Conservation (phyloP, 208 protist genomes). For the Crithidia thermophila region DNA sequence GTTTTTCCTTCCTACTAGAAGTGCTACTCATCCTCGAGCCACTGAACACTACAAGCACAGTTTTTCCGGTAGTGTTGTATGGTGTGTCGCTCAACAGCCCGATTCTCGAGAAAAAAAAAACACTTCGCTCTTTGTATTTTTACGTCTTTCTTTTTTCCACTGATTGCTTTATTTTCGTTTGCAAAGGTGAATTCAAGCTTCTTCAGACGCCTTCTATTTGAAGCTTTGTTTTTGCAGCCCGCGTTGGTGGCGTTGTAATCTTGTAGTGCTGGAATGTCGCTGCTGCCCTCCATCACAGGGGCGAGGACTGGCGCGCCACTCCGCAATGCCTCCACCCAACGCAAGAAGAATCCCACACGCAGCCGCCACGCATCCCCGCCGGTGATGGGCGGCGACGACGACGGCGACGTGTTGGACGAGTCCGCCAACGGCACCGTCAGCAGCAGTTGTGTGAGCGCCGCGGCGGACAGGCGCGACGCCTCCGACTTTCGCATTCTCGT, state of each 20-base stretch:
- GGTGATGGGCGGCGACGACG: neutral
- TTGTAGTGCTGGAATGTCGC: neutral
- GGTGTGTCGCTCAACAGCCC: no score
- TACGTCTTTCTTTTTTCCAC: no score
- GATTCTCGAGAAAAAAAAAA: no score
- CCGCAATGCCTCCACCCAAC: neutral
- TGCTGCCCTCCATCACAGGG: neutral
- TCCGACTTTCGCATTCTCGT: slow-evolving; percentile 59
- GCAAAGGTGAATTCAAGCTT: no score
- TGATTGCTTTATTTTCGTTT: no score
- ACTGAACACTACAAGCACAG: no score
- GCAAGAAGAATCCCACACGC: neutral
- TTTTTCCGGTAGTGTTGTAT: no score
- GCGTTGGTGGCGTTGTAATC: no score
- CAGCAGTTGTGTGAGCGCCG: neutral
- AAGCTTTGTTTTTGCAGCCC: no score
- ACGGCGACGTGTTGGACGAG: neutral
- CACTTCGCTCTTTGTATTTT: no score
- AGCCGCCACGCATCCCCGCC: neutral
- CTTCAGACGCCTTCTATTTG: no score
- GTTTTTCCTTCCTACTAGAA: slow-evolving; percentile 3
- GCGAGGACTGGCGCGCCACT: neutral
- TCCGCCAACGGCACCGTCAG: neutral
- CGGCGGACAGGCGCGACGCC: neutral
- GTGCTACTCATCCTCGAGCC: no score